A percentile compares a stretch with the other conserved stretches of the same genome.
phyloP scores from a whole-genome alignment of 2,329 filamentous ascomycete genomes.

The Pseudogymnoascus verrucosus region DNA sequence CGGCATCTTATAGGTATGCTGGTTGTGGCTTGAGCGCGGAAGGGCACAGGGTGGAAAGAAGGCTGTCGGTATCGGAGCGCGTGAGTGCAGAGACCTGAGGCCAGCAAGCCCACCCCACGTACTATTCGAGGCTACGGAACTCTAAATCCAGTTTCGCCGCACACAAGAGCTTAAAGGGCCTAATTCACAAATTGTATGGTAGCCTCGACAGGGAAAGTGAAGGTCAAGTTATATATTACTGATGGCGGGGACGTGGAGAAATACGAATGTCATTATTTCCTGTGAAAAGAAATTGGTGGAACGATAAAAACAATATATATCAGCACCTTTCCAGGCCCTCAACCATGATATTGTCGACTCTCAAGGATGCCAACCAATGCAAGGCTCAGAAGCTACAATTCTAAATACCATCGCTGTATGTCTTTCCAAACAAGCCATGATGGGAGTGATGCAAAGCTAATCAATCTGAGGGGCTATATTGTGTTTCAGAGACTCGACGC shows the following conservation, averaged over 20 bases:
- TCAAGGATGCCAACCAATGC: conserved; percentile 9
- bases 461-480: background rate
- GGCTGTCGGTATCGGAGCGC: conserved; percentile 9
- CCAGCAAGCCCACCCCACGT: conserved; percentile 6
- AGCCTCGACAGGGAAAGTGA: background rate
- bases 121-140: conserved; percentile 4
- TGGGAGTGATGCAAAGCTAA: background rate
- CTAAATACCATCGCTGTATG: conserved; percentile 17
- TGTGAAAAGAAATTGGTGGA: background rate
- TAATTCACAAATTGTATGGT: background rate
- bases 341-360: background rate
- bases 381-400: conserved; percentile 11
- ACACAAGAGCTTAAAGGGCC: conserved; percentile 1
- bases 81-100: conserved; percentile 9
- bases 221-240: background rate
- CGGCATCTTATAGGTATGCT: conserved; percentile 44
- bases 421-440: background rate
- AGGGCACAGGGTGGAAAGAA: conserved; percentile 4
- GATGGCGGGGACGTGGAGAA: background rate
- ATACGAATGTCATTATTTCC: background rate
- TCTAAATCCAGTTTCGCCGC: background rate
- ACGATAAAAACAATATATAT: background rate
- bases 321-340: background rate
- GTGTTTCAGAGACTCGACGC: background rate
- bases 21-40: background rate